Evolutionary conservation across 495 filamentous ascomycete genomes (phyloP).

Genomic region (Talaromyces nanjingensis): DNA sequence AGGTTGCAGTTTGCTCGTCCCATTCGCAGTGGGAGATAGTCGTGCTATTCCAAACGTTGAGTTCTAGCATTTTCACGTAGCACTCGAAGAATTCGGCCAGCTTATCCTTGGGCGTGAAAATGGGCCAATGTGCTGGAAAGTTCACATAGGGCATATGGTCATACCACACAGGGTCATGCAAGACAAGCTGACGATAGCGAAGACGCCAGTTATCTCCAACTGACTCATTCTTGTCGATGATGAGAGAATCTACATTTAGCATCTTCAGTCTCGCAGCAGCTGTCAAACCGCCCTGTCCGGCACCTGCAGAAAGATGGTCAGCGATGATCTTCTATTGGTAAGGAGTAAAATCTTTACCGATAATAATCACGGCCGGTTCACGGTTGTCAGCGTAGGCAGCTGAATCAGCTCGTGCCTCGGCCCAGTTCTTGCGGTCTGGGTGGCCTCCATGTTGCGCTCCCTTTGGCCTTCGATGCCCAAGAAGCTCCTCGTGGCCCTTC

Average conservation of each 20-base stretch:
- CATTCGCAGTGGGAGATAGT: slow-evolving; percentile 44
- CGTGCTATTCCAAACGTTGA: slow-evolving; percentile 67
- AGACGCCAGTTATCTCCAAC: slow-evolving; percentile 75
- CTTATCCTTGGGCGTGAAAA: slow-evolving; percentile 77
- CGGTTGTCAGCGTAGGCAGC: slow-evolving; percentile 38
- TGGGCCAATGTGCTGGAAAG: slow-evolving; percentile 59
- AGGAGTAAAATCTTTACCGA: slow-evolving; percentile 42
- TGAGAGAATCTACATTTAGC: slow-evolving; percentile 54
- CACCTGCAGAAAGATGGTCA: slow-evolving; percentile 24
- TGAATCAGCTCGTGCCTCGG: slow-evolving; percentile 51
- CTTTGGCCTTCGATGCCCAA: slow-evolving; percentile 29
- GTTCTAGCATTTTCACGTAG: slow-evolving; percentile 66
- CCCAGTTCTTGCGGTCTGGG: slow-evolving; percentile 54
- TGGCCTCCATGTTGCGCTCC: slow-evolving; percentile 47
- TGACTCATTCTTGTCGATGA: slow-evolving; percentile 58
- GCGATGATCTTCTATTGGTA: slow-evolving; percentile 13
- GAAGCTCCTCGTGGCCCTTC: slow-evolving; percentile 39
- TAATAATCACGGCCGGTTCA: slow-evolving; percentile 58
- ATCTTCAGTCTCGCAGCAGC: slow-evolving; percentile 65
- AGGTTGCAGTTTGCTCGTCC: slow-evolving; percentile 46
- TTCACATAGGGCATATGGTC: slow-evolving; percentile 68
- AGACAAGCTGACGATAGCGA: slow-evolving; percentile 54
- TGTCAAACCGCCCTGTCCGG: slow-evolving; percentile 49
- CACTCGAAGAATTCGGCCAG: slow-evolving; percentile 71
- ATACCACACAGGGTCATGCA: slow-evolving; percentile 73